These are phyloP conservation scores for Coemansia sp. DNA, from an alignment of 192 early-diverging fungal genomes.

Conservation along the genomic window DNA sequence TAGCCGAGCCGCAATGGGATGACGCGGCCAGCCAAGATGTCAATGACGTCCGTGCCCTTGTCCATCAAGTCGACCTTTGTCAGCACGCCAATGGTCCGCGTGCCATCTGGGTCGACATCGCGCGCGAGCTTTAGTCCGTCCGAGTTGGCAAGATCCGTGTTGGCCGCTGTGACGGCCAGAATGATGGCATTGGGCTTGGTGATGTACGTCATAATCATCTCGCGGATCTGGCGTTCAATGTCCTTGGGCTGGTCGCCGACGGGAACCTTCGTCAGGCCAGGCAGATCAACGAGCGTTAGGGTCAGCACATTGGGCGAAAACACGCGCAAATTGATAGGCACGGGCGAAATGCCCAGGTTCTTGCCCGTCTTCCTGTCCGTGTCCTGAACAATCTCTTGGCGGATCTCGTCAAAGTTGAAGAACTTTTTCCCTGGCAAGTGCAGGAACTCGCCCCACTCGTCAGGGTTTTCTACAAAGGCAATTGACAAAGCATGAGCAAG, in stretches of 20 bases:
- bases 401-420: constrained; percentile 94
- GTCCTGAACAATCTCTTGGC: constrained; percentile 93
- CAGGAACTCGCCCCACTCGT: constrained; percentile 99
- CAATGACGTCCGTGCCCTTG: constrained; percentile 98
- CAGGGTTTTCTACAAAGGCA: constrained; percentile 57
- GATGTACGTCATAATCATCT: constrained; percentile 99
- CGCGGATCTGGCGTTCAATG: constrained; percentile 97
- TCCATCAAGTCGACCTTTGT: constrained; percentile 99
- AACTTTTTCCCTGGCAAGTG: constrained; percentile 98
- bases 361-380: constrained; percentile 88
- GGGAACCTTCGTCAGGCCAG: constrained; percentile 99
- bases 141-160: constrained; percentile 99
- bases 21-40: constrained; percentile 95
- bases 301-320: constrained; percentile 99
- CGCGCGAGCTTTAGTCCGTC: constrained; percentile 98
- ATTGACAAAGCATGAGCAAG: not conserved
- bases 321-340: constrained; percentile 97
- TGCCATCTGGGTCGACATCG: constrained; percentile 98
- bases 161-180: constrained; percentile 96
- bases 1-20: constrained; percentile 98
- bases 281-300: constrained; percentile 97
- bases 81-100: constrained; percentile 98
- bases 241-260: constrained; percentile 99
- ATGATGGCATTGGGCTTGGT: constrained; percentile 98
- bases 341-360: constrained; percentile 87